These are phyloP conservation scores for Exutisphaerella laricina DNA, from an alignment of 2,329 filamentous ascomycete genomes.

Conservation along the genomic window DNA sequence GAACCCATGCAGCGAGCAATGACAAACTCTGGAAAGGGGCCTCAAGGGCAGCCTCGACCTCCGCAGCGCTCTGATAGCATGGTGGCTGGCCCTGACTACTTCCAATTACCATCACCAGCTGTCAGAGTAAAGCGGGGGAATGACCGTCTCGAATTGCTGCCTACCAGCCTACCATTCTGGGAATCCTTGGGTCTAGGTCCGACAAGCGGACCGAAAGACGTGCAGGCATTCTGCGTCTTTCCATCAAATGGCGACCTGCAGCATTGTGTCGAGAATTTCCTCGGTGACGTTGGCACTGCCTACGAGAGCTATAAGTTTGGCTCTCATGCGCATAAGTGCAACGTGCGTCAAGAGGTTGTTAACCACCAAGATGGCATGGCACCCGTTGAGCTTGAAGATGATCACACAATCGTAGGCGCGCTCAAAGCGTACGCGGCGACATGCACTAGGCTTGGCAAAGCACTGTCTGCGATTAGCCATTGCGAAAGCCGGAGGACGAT, in stretches of 20 bases:
- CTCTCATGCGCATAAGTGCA: constrained; percentile 44
- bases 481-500: constrained; percentile 46
- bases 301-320: constrained; percentile 74
- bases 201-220: constrained; percentile 63
- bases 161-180: constrained; percentile 73
- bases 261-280: constrained; percentile 57
- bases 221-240: constrained; percentile 65
- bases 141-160: constrained; percentile 64
- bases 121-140: constrained; percentile 67
- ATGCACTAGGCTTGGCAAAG: constrained; percentile 26
- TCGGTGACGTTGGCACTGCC: constrained; percentile 61
- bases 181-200: constrained; percentile 72
- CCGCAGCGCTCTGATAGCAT: constrained; percentile 26
- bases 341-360: constrained; percentile 28
- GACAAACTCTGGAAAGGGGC: constrained; percentile 15
- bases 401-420: constrained; percentile 15
- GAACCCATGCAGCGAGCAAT: constrained; percentile 19
- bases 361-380: constrained; percentile 36
- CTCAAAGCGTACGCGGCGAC: constrained; percentile 21
- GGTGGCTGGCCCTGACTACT: constrained; percentile 40
- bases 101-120: constrained; percentile 62
- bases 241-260: constrained; percentile 60
- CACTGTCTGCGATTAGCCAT: constrained; percentile 21
- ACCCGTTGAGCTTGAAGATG: constrained; percentile 26
- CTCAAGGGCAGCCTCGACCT: constrained; percentile 29